These are phyloP conservation scores for Quercus ilex DNA, from an alignment of 306 rosid genomes.

Conservation along the genomic window DNA sequence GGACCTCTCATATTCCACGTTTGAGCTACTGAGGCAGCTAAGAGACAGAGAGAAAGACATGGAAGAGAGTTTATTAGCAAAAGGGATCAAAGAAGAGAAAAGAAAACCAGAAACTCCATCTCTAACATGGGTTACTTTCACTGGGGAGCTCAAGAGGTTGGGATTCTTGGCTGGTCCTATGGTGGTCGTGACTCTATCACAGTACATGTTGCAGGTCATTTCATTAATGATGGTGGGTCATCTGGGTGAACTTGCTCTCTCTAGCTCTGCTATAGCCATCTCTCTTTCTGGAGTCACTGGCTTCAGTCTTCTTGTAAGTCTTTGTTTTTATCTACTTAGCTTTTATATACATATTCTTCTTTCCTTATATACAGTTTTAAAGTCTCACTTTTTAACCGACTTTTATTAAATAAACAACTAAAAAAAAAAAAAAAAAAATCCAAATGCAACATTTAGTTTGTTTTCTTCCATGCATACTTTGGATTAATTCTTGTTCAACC, in stretches of 20 bases:
- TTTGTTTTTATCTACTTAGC: neutral
- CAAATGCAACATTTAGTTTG: no score
- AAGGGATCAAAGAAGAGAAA: neutral
- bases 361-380: no score
- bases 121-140: conserved; percentile 18
- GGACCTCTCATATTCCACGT: neutral
- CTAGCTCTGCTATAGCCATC: conserved; percentile 47
- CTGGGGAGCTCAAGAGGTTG: conserved; percentile 45
- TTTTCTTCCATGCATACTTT: no score
- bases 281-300: conserved; percentile 52
- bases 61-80: conserved; percentile 28
- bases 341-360: neutral
- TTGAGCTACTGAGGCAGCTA: neutral
- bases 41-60: neutral
- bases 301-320: conserved; percentile 53
- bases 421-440: no score
- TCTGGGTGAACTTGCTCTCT: conserved; percentile 44
- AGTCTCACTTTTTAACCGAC: no score
- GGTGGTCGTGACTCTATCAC: conserved; percentile 43
- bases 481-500: no score
- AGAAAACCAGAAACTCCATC: neutral
- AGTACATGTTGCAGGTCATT: conserved; percentile 43
- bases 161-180: conserved; percentile 23
- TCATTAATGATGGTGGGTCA: conserved; percentile 61
- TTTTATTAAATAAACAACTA: no score